A percentile compares a stretch with the other conserved stretches of the same genome.
Conservation (phyloP, 2,329 filamentous ascomycete genomes). For the Colletotrichum aenigma region DNA sequence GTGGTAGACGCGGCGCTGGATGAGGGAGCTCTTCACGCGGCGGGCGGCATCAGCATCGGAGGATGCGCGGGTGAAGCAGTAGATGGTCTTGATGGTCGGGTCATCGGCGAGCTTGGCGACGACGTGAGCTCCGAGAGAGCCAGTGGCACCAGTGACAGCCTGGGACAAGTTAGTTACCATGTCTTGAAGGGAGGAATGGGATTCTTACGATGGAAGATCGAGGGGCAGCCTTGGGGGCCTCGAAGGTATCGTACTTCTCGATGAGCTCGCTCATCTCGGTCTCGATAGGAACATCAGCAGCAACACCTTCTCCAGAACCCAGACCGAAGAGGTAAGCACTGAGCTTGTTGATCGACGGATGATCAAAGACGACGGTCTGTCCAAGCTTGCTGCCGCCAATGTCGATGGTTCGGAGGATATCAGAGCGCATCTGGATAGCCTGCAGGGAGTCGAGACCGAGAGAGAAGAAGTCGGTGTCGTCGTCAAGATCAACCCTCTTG, state of each 20-base stretch:
- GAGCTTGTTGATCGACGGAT: constrained; percentile 51
- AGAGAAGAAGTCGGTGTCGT: constrained; percentile 62
- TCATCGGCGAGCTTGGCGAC: constrained; percentile 61
- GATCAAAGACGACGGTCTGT: constrained; percentile 65
- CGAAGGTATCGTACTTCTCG: constrained; percentile 23
- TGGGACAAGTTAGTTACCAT: constrained; percentile 6
- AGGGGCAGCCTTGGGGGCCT: not conserved
- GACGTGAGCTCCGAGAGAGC: constrained; percentile 67
- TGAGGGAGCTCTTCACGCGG: constrained; percentile 25
- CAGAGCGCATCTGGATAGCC: constrained; percentile 58
- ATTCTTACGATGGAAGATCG: not conserved
- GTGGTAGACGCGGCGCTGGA: constrained; percentile 38
- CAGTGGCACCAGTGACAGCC: constrained; percentile 68
- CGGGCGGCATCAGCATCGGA: constrained; percentile 22
- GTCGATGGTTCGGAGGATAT: constrained; percentile 55
- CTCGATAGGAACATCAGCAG: constrained; percentile 29
- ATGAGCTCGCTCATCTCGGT: constrained; percentile 29
- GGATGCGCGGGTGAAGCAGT: constrained; percentile 55
- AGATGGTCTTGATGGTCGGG: constrained; percentile 57
- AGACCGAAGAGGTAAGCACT: constrained; percentile 48
- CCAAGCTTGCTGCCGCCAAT: constrained; percentile 49
- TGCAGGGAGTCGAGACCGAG: constrained; percentile 64
- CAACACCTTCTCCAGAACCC: constrained; percentile 35
- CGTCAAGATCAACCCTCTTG: constrained; percentile 25
- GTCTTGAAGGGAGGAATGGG: accelerated